A percentile compares a stretch with the other conserved stretches of the same genome.
phyloP scores from a whole-genome alignment of 495 filamentous ascomycete genomes.

The Bacidia gigantensis region DNA sequence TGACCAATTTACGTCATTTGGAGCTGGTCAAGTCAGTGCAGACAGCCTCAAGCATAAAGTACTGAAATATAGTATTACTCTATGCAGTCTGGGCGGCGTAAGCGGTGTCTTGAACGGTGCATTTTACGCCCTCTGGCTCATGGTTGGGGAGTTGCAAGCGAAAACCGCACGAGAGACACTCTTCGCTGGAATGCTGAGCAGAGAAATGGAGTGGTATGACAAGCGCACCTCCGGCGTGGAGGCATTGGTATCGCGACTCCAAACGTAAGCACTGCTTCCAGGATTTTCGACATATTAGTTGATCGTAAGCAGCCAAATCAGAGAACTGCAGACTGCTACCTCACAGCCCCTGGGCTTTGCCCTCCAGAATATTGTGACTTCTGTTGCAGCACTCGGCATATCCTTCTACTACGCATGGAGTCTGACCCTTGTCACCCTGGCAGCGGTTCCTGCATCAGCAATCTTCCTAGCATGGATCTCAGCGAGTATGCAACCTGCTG shows the following conservation, averaged over 20 bases:
- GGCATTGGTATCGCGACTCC: conserved; percentile 53
- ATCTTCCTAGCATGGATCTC: conserved; percentile 45
- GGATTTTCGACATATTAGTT: conserved; percentile 10
- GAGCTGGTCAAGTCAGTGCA: conserved; percentile 35
- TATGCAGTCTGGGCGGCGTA: conserved; percentile 45
- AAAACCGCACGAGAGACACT: conserved; percentile 45
- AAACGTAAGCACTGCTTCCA: conserved; percentile 46
- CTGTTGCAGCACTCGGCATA: conserved; percentile 48
- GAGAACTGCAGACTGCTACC: conserved; percentile 67
- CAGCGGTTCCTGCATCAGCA: conserved; percentile 56
- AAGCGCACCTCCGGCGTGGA: conserved; percentile 53
- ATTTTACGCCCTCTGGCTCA: conserved; percentile 55
- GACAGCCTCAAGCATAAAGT: conserved; percentile 41
- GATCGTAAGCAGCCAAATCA: conserved; percentile 45
- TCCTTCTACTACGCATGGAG: conserved; percentile 73
- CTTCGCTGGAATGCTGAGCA: conserved; percentile 53
- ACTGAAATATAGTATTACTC: conserved; percentile 39
- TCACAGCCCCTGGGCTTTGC: conserved; percentile 65
- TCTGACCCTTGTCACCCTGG: conserved; percentile 68
- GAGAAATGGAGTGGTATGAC: conserved; percentile 79
- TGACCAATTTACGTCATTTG: conserved; percentile 52
- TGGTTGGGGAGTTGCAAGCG: conserved; percentile 71
- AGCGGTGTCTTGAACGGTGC: conserved; percentile 51
- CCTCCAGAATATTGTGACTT: conserved; percentile 45
- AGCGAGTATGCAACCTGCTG: conserved; percentile 44